Evolutionary conservation across 345 rosid genomes (phyloP).

Genomic region (Angophora floribunda): DNA sequence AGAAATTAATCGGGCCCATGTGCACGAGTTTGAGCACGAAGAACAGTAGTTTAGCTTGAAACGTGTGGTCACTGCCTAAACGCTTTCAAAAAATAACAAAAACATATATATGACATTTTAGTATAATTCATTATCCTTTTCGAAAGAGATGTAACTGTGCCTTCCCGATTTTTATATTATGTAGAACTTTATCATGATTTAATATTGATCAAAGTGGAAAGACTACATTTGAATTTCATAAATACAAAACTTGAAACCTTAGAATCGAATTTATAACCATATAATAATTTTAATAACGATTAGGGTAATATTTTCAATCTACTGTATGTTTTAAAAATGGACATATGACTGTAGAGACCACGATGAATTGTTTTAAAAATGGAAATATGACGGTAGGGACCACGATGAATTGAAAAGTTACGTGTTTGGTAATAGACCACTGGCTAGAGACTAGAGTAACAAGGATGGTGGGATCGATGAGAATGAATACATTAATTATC

Average conservation of each 20-base stretch:
- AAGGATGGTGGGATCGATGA: neutral
- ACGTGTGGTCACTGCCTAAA: neutral
- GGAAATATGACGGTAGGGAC: neutral
- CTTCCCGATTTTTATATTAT: neutral
- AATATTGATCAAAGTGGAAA: neutral
- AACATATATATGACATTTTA: neutral
- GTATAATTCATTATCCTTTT: neutral
- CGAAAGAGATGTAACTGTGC: neutral
- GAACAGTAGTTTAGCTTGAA: neutral
- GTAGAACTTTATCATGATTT: neutral
- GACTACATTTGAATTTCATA: neutral
- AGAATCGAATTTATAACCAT: accelerated
- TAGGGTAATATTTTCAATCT: neutral
- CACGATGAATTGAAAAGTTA: neutral
- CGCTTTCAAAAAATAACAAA: neutral
- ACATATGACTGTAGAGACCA: neutral
- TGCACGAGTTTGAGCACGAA: neutral
- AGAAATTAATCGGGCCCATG: neutral
- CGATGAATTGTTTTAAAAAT: neutral
- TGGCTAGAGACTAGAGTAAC: neutral
- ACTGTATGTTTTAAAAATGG: neutral
- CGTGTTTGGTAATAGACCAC: neutral
- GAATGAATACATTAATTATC: neutral
- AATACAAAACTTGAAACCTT: neutral
- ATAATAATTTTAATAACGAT: neutral